Base-by-base conservation (phyloP, 805 yeast species). In the Kluyveromyces dobzhanskii region DNA sequence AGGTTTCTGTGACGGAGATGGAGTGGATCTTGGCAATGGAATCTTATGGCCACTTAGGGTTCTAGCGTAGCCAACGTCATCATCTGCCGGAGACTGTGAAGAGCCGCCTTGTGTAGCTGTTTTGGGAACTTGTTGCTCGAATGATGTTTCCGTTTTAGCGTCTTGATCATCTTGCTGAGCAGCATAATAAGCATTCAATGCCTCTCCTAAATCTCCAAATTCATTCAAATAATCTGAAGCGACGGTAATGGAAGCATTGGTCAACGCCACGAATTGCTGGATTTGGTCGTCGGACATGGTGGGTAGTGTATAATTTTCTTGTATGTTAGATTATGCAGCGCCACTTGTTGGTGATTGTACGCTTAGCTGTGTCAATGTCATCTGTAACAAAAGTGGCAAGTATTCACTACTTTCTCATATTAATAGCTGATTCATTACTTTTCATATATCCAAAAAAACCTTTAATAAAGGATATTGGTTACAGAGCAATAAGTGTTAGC, bases 151-250 rank as follows among this genome's bases (percentile, higher is more conserved):
- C 30, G 35, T 26, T 17, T 30, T 28, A n/a, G 35, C 4, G 23
- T 30, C 42, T 10, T 30, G 16, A 13, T 32, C 38, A 17, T 39
- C 51, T 9, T 44, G 39, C 30, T 44, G 43, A 7, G 49, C 44
- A 6, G 54, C 53, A 41, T 48, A 59, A 34, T 35, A 59, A 3
- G 57, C 56, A 38, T 56, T 49, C 33, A 57, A 33, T 6, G 62
- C 62, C 17, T 48, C 50, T 31, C 48, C 49, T 10, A 57, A 17
- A 32, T 49, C 56, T 12, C 59, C 53, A 45, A 56, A 54, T 21
- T 56, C 50, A 12, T 52, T 48, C 18, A 70, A 48, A 38, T 59
- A 68, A 41, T 60, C 60, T 30, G 48, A 50, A 13, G 74, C 74
- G 24, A 59, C 59, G 12, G 57, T 49, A n/a, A 49, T 49, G 3